Base-by-base conservation (phyloP, 2,329 filamentous ascomycete genomes). In the Penicillium frequentans region DNA sequence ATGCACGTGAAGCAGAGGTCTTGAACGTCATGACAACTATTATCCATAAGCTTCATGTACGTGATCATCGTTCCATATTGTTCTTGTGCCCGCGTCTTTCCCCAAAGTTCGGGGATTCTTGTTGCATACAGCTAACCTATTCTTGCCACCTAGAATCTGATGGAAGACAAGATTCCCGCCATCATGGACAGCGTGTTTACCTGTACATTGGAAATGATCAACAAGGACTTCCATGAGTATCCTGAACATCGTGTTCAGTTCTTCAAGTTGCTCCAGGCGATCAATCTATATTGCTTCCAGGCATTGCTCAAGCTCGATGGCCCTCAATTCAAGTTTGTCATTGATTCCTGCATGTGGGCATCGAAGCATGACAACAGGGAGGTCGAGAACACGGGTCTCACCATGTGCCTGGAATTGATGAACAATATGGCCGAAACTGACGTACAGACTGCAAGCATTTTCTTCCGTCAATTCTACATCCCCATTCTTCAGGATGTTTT, bases 321-420 rank as follows among this genome's bases (percentile, higher is more conserved):
- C 70, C 87, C 91, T 58, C 95, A 97, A 72, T 99, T 99, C 86
- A 99, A 99, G 79, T 96, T 98, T 71, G 93, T 99, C 68, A 98
- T 99, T 65, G 95, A 99, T 75, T 96, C 93, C 35, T 99, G 96
- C 82, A 92, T 98, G 84, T 99, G 95, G 96, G 95, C 96, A n/a
- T 97, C 93, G 81, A 99, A 99, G 82, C 95, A 99, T 77, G 95
- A 99, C 79, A 99, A 99, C 78, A 90, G 95, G 59, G 92, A 97
- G 72, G 95, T 99, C 29, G 95, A 99, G 77, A 91, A 90, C 65
- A 96, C 95, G 39, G 95, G 95, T 59, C 86, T 99, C 59, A 95
- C 93, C 77, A 99, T 99, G 95, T 98, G 93, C 75, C 86, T 96
- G 65, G 95, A 99, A 78, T 83, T 99, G 63, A 93, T 99, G 73